These are phyloP conservation scores for Barnettozyma populi DNA, from an alignment of 805 yeast genomes.

Conservation along the genomic window DNA sequence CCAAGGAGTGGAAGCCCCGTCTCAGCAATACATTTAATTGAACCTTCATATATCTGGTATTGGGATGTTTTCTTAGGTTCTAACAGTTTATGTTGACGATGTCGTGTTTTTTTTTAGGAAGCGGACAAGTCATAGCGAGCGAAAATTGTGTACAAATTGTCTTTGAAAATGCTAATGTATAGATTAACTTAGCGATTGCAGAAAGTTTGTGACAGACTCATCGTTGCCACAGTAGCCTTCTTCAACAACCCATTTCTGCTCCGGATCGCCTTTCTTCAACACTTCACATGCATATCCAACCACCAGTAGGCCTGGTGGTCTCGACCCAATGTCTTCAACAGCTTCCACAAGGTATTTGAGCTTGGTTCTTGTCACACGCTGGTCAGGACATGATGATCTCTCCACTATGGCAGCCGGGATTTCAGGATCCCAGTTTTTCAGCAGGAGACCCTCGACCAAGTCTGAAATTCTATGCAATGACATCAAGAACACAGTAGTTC, in stretches of 20 bases:
- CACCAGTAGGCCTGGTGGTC: slow-evolving; percentile 90
- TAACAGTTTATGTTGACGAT: too few species aligned
- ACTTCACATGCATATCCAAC: slow-evolving; percentile 75
- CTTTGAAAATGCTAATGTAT: background rate
- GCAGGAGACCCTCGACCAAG: slow-evolving; percentile 47
- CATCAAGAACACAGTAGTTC: slow-evolving; percentile 89
- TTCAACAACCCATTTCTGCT: slow-evolving; percentile 27
- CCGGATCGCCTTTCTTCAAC: slow-evolving; percentile 14
- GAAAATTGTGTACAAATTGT: too few species aligned
- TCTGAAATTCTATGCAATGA: slow-evolving; percentile 65
- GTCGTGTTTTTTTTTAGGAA: too few species aligned
- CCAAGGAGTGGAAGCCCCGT: slow-evolving; percentile 5
- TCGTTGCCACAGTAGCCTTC: slow-evolving; percentile 31
- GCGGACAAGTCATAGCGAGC: too few species aligned
- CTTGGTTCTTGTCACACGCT: slow-evolving; percentile 73
- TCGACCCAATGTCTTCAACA: slow-evolving; percentile 68
- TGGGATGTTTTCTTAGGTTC: background rate
- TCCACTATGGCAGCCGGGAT: slow-evolving; percentile 85
- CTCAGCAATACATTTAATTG: background rate
- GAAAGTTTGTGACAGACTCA: background rate
- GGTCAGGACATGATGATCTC: slow-evolving; percentile 91
- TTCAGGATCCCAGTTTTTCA: slow-evolving; percentile 58
- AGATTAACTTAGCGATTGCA: slow-evolving; percentile 2
- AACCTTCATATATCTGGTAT: background rate
- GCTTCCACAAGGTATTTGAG: slow-evolving; percentile 65